Conservation (phyloP, 257 asterid species). For the Solanum raphanifolium region DNA sequence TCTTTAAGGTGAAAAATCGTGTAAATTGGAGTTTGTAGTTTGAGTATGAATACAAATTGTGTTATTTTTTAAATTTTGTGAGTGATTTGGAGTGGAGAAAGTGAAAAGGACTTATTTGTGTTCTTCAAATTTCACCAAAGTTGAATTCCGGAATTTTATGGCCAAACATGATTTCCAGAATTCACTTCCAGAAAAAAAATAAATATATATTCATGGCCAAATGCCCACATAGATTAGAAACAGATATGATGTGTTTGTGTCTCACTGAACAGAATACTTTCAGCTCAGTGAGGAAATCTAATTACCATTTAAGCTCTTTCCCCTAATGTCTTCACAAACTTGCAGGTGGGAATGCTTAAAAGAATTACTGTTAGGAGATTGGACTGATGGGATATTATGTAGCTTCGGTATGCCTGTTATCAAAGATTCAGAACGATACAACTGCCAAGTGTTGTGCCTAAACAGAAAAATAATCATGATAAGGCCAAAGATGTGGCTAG, state of each 20-base stretch:
- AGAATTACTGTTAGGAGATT: slow-evolving; percentile 67
- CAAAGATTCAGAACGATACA: slow-evolving; percentile 83
- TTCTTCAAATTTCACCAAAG: not conserved
- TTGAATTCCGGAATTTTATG: not conserved
- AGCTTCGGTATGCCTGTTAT: slow-evolving; percentile 91
- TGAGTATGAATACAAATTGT: not conserved
- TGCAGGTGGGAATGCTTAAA: slow-evolving; percentile 91
- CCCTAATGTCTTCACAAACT: not conserved
- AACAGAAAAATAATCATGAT: slow-evolving; percentile 78
- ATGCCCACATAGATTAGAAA: not conserved
- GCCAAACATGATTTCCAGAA: not conserved
- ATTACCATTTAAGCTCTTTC: not conserved
- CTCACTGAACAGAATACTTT: not conserved
- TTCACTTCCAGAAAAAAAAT: no score
- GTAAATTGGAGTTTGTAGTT: not conserved
- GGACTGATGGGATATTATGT: slow-evolving; percentile 81
- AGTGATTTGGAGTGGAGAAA: not conserved
- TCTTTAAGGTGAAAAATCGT: not conserved
- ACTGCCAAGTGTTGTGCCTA: slow-evolving; percentile 79
- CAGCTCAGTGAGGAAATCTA: not conserved
- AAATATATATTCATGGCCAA: not conserved
- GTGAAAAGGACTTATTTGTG: not conserved
- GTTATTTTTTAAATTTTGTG: not conserved
- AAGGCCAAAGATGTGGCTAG: slow-evolving; percentile 95
- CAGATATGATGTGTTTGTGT: not conserved